Percentiles rank a stretch among this genome's conserved stretches.
Evolutionary conservation across 2,329 filamentous ascomycete genomes (phyloP).

Genomic region (Aspergillus persii): DNA sequence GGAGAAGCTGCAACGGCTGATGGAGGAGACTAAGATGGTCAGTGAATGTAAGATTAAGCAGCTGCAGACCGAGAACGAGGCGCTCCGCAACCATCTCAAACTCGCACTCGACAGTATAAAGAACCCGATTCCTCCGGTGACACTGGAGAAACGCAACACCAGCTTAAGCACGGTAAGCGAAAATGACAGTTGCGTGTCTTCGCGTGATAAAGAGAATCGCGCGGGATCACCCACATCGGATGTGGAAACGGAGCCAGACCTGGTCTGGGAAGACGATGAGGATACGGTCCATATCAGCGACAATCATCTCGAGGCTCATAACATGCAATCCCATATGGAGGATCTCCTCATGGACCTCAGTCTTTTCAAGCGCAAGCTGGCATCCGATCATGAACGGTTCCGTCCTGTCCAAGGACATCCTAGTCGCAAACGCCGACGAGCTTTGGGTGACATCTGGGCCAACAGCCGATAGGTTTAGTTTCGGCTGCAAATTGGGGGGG

Average conservation of each 20-base stretch:
- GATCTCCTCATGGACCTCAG: conserved; percentile 76
- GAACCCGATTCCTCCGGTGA: conserved; percentile 73
- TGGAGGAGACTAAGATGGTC: conserved; percentile 90
- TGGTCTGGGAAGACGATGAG: conserved; percentile 52
- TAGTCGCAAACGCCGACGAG: conserved; percentile 30
- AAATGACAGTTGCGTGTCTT: conserved; percentile 57
- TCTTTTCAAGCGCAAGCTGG: conserved; percentile 80
- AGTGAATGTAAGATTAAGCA: conserved; percentile 92
- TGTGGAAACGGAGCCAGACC: conserved; percentile 31
- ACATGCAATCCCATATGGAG: conserved; percentile 82
- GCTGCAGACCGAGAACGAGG: conserved; percentile 85
- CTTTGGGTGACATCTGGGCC: conserved; percentile 27
- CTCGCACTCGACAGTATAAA: conserved; percentile 81
- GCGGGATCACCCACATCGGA: conserved; percentile 29
- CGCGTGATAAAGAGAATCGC: conserved; percentile 42
- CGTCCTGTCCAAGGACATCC: conserved; percentile 25
- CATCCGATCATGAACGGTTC: conserved; percentile 62
- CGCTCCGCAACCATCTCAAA: conserved; percentile 80
- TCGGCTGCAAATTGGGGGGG: background rate
- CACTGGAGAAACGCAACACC: conserved; percentile 32
- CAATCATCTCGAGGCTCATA: conserved; percentile 47
- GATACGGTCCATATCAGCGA: conserved; percentile 51
- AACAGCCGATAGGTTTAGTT: conserved; percentile 24
- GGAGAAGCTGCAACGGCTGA: conserved; percentile 83
- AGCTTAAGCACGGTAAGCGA: conserved; percentile 50